Conservation (phyloP, 2,329 filamentous ascomycete genomes). For the Calonectria pseudoreteaudii region DNA sequence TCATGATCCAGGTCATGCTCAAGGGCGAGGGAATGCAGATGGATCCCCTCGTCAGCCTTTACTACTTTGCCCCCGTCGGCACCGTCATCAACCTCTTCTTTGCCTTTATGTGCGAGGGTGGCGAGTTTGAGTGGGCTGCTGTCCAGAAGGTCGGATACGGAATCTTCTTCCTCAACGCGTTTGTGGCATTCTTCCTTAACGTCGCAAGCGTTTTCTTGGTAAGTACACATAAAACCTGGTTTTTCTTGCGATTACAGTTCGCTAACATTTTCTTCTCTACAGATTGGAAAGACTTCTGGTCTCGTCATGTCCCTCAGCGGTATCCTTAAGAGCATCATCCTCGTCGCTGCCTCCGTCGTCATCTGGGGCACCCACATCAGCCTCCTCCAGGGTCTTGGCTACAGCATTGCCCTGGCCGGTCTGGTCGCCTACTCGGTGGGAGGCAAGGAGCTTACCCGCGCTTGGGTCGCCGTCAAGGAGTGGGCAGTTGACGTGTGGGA, state of each 20-base stretch:
- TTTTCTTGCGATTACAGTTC: not conserved
- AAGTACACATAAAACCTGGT: not conserved
- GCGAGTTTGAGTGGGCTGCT: not conserved
- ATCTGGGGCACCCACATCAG: slow-evolving; percentile 82
- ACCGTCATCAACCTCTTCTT: slow-evolving; percentile 19
- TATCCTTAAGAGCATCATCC: slow-evolving; percentile 88
- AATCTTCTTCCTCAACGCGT: slow-evolving; percentile 11
- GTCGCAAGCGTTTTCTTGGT: slow-evolving; percentile 16
- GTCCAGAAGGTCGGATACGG: slow-evolving; percentile 5
- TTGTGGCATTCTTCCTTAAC: slow-evolving; percentile 19
- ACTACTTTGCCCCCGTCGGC: slow-evolving; percentile 28
- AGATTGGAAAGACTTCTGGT: slow-evolving; percentile 91
- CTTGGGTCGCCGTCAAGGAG: slow-evolving; percentile 33
- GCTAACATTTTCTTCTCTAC: not conserved
- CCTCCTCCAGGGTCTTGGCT: slow-evolving; percentile 79
- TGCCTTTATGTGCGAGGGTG: slow-evolving; percentile 6
- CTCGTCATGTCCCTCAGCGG: slow-evolving; percentile 88
- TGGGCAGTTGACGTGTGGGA: slow-evolving; percentile 41
- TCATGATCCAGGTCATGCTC: slow-evolving; percentile 33
- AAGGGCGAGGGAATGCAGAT: slow-evolving; percentile 29
- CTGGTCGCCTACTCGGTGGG: slow-evolving; percentile 62
- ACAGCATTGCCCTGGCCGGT: slow-evolving; percentile 73
- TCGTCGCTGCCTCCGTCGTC: slow-evolving; percentile 80
- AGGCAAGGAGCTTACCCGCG: slow-evolving; percentile 48
- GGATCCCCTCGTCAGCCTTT: slow-evolving; percentile 30